Percentiles rank a stretch among this genome's conserved stretches.
Conservation (phyloP, 768 basidiomycete genomes). For the Boletus subcaerulescens region DNA sequence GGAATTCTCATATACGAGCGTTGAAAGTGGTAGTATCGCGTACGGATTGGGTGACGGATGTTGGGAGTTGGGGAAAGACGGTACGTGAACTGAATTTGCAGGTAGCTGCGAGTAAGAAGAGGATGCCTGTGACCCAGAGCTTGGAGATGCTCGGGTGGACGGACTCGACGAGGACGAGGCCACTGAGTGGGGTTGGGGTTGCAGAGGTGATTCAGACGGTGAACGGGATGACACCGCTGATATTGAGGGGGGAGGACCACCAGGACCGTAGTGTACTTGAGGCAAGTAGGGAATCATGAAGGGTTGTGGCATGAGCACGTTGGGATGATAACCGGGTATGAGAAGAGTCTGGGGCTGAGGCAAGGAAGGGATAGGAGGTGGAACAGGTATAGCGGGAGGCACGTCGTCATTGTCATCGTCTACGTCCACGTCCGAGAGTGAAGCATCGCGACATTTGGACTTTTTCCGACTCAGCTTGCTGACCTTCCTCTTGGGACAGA, state of each 20-base stretch:
- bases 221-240: conserved; percentile 51
- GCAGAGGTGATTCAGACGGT: conserved; percentile 13
- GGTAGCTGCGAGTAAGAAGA: conserved; percentile 16
- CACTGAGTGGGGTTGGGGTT: neutral
- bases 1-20: neutral
- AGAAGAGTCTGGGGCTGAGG: neutral
- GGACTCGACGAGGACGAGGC: conserved; percentile 13
- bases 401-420: neutral
- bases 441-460: conserved; percentile 19
- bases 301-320: conserved; percentile 18
- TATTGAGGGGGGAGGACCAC: conserved; percentile 51
- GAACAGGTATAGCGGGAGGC: neutral
- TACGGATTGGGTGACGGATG: conserved; percentile 10
- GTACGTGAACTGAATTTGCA: neutral
- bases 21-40: conserved; percentile 5
- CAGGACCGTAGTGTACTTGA: conserved; percentile 31
- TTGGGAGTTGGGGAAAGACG: conserved; percentile 12
- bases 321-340: neutral
- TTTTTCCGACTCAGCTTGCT: conserved; percentile 36
- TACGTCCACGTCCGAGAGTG: neutral
- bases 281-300: conserved; percentile 23
- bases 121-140: conserved; percentile 15
- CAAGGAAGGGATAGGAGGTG: neutral
- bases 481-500: conserved; percentile 53
- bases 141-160: conserved; percentile 8